These are phyloP conservation scores for Mycena galopus DNA, from an alignment of 768 basidiomycete species.

Conservation along the genomic window DNA sequence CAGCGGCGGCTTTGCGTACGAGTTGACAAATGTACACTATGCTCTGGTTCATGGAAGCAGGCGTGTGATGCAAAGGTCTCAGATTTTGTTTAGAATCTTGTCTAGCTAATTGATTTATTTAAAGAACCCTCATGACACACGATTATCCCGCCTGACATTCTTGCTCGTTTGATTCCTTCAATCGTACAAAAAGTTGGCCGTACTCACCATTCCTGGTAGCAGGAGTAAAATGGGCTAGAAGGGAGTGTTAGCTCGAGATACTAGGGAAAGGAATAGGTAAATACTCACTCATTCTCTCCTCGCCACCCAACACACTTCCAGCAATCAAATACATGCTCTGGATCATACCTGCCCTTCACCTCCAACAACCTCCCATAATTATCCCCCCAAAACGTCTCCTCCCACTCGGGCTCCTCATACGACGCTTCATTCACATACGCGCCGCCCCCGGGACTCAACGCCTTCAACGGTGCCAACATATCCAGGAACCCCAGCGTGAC, in stretches of 20 bases:
- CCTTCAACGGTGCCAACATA: too few relatives aligned
- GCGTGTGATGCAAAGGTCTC: slow-evolving; percentile 19
- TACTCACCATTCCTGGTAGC: slow-evolving; percentile 25
- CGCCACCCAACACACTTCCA: slow-evolving; percentile 29
- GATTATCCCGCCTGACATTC: slow-evolving; percentile 20
- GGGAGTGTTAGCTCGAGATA: slow-evolving; percentile 20
- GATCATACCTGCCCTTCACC: neutral
- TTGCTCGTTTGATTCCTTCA: slow-evolving; percentile 21
- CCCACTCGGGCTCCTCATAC: neutral
- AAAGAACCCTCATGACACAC: slow-evolving; percentile 22
- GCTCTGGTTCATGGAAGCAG: slow-evolving; percentile 17
- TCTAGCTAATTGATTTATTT: slow-evolving; percentile 28
- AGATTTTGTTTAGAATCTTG: slow-evolving; percentile 18
- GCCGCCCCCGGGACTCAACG: too few relatives aligned
- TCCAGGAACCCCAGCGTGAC: neutral
- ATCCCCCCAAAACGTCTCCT: neutral
- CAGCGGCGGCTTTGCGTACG: slow-evolving; percentile 17
- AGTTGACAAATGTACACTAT: slow-evolving; percentile 18
- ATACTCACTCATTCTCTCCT: slow-evolving; percentile 26
- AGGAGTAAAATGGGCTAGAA: slow-evolving; percentile 29
- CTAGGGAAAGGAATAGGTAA: slow-evolving; percentile 22
- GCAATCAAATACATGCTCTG: slow-evolving; percentile 27
- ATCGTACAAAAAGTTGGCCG: slow-evolving; percentile 19
- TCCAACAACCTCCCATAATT: neutral
- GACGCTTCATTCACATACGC: neutral